Conservation (phyloP, 2,329 filamentous ascomycete genomes). For the Botryotinia narcissicola region DNA sequence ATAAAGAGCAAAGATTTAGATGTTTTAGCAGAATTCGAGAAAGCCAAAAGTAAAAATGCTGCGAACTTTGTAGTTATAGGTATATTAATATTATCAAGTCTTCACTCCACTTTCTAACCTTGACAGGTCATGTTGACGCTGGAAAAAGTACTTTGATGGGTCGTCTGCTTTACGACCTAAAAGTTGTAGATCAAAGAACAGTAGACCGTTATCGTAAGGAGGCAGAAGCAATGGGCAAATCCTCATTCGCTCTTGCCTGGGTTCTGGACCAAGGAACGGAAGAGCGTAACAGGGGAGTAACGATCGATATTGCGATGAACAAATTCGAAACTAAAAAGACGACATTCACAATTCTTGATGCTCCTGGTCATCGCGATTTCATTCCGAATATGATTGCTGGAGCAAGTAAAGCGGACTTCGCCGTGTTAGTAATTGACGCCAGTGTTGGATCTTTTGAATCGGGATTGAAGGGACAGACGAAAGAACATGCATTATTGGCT, state of each 20-base stretch:
- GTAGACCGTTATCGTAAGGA: constrained; percentile 86
- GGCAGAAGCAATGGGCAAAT: constrained; percentile 87
- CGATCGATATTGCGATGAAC: constrained; percentile 94
- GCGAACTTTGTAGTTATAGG: constrained; percentile 92
- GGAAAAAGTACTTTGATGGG: constrained; percentile 99
- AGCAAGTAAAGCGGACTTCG: constrained; percentile 92
- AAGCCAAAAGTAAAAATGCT: constrained; percentile 70
- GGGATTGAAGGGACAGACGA: constrained; percentile 88
- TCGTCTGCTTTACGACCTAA: constrained; percentile 82
- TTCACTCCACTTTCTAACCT: constrained; percentile 16
- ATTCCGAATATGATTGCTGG: constrained; percentile 99
- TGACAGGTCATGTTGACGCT: constrained; percentile 85
- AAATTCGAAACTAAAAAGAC: constrained; percentile 88
- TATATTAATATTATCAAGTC: constrained; percentile 46
- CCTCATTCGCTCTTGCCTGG: constrained; percentile 95
- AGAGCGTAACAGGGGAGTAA: constrained; percentile 85
- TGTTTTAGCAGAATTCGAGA: constrained; percentile 77
- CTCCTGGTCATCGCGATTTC: constrained; percentile 91
- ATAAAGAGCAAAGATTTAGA: constrained; percentile 76
- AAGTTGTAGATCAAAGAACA: constrained; percentile 82
- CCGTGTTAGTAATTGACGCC: constrained; percentile 89
- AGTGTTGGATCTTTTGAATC: constrained; percentile 90
- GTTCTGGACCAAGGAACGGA: constrained; percentile 90
- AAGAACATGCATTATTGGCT: constrained; percentile 86
- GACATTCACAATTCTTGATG: constrained; percentile 90